Evolutionary conservation across 257 asterid genomes (phyloP).

Genomic region (Cordia subcordata): DNA sequence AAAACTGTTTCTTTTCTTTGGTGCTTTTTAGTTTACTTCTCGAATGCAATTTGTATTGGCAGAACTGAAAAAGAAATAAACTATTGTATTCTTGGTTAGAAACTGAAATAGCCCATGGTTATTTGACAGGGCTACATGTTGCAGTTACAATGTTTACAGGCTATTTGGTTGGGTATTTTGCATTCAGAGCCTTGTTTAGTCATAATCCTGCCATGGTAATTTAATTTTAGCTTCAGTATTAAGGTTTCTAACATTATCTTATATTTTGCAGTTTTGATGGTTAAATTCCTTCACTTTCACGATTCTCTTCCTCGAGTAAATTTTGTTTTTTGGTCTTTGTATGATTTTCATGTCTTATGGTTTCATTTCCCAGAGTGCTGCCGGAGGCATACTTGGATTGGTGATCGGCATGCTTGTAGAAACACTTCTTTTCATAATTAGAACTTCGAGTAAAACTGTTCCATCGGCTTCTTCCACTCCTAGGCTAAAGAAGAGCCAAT

Average conservation of each 20-base stretch:
- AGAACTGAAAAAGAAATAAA: not conserved
- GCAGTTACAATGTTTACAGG: constrained; percentile 83
- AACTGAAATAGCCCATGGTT: constrained; percentile 13
- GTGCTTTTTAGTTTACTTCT: not conserved
- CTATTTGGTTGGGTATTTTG: constrained; percentile 76
- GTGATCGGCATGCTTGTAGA: constrained; percentile 86
- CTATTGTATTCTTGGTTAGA: constrained; percentile 6
- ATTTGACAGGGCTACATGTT: constrained; percentile 74
- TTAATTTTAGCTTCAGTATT: not conserved
- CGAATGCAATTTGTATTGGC: not conserved
- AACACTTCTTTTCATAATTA: constrained; percentile 70
- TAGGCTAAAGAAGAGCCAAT: constrained; percentile 24
- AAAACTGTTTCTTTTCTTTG: too few species aligned
- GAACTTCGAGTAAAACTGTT: constrained; percentile 42
- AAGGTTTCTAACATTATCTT: not conserved
- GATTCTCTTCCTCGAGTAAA: not conserved
- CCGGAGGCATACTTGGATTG: constrained; percentile 95
- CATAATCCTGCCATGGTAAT: constrained; percentile 74
- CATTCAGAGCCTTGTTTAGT: constrained; percentile 87
- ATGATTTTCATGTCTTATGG: constrained; percentile 1
- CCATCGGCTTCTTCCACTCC: constrained; percentile 25
- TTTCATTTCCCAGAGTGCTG: constrained; percentile 60
- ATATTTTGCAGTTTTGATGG: not conserved
- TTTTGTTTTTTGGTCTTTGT: not conserved
- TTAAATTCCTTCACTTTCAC: not conserved